Conservation (phyloP, 495 filamentous ascomycete genomes). For the Penicillium ochrochloron region DNA sequence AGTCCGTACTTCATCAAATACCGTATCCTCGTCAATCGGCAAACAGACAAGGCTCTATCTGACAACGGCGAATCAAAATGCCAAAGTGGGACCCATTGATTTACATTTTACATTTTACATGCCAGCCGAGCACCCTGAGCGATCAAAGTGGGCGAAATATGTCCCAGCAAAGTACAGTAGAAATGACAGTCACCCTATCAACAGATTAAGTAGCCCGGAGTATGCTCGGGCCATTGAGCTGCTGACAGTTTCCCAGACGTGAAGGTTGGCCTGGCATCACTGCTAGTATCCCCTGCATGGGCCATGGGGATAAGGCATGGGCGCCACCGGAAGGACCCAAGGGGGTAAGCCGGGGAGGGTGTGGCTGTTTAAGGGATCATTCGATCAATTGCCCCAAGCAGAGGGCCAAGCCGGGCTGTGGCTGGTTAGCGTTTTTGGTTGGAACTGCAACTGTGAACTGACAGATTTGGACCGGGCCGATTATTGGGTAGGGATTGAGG, state of each 20-base stretch:
- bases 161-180: not conserved
- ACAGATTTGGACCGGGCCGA: not conserved
- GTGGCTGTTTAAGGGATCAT: slow-evolving; percentile 13
- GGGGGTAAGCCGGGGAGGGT: slow-evolving; percentile 26
- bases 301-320: slow-evolving; percentile 1
- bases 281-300: slow-evolving; percentile 8
- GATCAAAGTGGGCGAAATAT: not conserved
- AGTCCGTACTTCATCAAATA: not conserved
- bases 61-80: not conserved
- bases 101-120: slow-evolving; percentile 11
- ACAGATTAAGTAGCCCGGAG: not conserved
- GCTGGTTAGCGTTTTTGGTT: not conserved
- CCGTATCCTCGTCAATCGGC: not conserved
- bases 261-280: not conserved
- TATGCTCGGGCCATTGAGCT: not conserved
- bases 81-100: not conserved
- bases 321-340: slow-evolving; percentile 29
- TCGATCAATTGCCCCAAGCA: slow-evolving; percentile 25
- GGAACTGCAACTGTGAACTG: not conserved
- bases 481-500: not conserved
- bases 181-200: not conserved
- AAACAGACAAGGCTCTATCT: slow-evolving; percentile 5
- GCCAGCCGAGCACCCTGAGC: slow-evolving; percentile 1
- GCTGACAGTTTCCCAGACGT: not conserved
- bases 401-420: slow-evolving; percentile 6